Base-by-base conservation (phyloP, 2,329 filamentous ascomycete genomes). In the Cryphonectria radicalis region DNA sequence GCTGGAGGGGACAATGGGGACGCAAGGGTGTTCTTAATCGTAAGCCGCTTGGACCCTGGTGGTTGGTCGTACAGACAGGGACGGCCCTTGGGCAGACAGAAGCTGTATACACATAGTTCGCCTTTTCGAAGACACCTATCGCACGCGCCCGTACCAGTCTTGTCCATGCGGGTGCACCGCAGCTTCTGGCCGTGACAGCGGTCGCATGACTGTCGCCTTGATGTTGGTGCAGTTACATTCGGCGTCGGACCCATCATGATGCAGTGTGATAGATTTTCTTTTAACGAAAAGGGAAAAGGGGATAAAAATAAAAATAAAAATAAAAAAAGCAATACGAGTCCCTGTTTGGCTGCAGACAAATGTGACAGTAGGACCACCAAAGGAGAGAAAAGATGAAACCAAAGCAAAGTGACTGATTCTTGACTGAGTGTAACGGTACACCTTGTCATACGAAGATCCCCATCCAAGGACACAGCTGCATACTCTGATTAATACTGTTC, bases 161-260 rank as follows among this genome's bases (percentile, higher is more conserved):
- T 60, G 28, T 60, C 57, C 32, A 32, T 32, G 57, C 57, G 57
- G 17, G 57, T 32, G 32, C 57, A 60, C 32, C 57, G 57, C 32
- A 60, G 32, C 32, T 60, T 60, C 57, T 60, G 57, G 32, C 57
- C 57, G 14, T 60, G 57, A 28, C 57, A 60, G 32, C 57, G 57
- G 19, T 60, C 57, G 32, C 57, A 60, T 37, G 57, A 60, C 17
- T 32, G 25, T 19, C 57, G 57, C 19, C 57, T 32, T 32, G 57
- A 3, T 37, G 28, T 35, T 60, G 57, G 13, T 60, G 57, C 17
- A 35, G 57, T 60, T 32, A 60, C 57, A 60, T 60, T 60, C 28
- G 57, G 57, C 3, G 25, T 37, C 14, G 57, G 32, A 60, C 32
- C 25, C 57, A 60, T 32, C 57, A 60, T 37, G 32, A 7, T 17